These are phyloP conservation scores for Sanghuangporus sanghuang DNA, from an alignment of 1,284 basidiomycete genomes.

Conservation along the genomic window DNA sequence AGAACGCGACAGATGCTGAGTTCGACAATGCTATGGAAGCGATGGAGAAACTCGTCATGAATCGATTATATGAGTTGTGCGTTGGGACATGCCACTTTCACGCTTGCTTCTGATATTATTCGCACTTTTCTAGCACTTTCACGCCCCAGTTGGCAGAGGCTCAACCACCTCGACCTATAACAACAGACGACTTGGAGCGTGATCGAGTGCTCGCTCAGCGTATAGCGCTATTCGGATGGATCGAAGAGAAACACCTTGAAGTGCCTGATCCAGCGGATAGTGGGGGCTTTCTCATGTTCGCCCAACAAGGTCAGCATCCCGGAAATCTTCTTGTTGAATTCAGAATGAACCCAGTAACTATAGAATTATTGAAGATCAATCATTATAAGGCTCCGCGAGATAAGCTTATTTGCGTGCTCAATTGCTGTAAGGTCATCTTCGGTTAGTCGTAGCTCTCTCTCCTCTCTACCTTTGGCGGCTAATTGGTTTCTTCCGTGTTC, in stretches of 20 bases:
- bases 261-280: slow-evolving; percentile 63
- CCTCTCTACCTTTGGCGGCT: slow-evolving; percentile 9
- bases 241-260: slow-evolving; percentile 87
- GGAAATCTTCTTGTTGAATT: not conserved
- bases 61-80: slow-evolving; percentile 89
- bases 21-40: slow-evolving; percentile 98
- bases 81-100: slow-evolving; percentile 26
- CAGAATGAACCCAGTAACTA: not conserved
- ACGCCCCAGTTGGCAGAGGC: slow-evolving; percentile 70
- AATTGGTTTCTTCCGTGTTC: not conserved
- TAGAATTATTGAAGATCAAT: slow-evolving; percentile 93
- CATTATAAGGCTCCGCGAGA: slow-evolving; percentile 98
- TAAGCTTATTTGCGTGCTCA: slow-evolving; percentile 96
- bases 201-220: slow-evolving; percentile 89
- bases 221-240: slow-evolving; percentile 90
- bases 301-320: slow-evolving; percentile 70
- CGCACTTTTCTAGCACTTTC: slow-evolving; percentile 62
- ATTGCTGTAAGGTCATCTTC: slow-evolving; percentile 99
- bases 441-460: slow-evolving; percentile 46
- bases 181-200: slow-evolving; percentile 92
- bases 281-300: slow-evolving; percentile 90
- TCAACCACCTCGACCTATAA: slow-evolving; percentile 72
- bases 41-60: slow-evolving; percentile 99
- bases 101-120: not conserved
- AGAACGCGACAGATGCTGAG: slow-evolving; percentile 68